phyloP scores from a whole-genome alignment of 2,329 filamentous ascomycete species.

The Tolypocladium ophioglossoides region DNA sequence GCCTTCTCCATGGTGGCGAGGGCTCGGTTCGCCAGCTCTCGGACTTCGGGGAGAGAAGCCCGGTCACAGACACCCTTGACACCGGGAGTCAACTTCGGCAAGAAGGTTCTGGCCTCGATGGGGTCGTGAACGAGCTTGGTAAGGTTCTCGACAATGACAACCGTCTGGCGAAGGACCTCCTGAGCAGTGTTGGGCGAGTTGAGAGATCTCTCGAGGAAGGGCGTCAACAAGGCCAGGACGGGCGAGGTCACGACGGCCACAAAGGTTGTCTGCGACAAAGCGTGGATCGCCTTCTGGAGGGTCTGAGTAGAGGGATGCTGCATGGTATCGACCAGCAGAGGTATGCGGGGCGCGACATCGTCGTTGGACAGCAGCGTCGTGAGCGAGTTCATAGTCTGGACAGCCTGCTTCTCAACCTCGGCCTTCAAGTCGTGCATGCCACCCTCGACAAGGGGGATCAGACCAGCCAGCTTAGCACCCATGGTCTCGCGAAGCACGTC shows the following conservation, averaged over 20 bases:
- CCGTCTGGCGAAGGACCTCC: conserved; percentile 89
- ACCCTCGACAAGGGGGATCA: conserved; percentile 84
- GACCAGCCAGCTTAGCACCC: conserved; percentile 72
- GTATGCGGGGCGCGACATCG: conserved; percentile 86
- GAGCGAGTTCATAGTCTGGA: conserved; percentile 83
- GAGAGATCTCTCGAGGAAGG: conserved; percentile 84
- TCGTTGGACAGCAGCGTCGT: conserved; percentile 91
- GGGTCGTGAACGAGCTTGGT: conserved; percentile 96
- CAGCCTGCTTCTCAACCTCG: conserved; percentile 81
- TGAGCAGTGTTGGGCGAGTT: conserved; percentile 87
- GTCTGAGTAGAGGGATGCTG: conserved; percentile 83
- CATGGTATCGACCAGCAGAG: conserved; percentile 88
- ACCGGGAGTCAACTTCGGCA: conserved; percentile 90
- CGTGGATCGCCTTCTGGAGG: conserved; percentile 92
- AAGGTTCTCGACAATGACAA: conserved; percentile 94
- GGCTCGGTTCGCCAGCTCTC: conserved; percentile 76
- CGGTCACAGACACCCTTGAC: conserved; percentile 80
- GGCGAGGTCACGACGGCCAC: conserved; percentile 93
- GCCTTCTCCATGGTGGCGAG: conserved; percentile 84
- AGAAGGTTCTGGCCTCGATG: conserved; percentile 85
- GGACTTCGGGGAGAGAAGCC: conserved; percentile 88
- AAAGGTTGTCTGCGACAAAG: conserved; percentile 95
- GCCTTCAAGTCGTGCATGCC: conserved; percentile 95
- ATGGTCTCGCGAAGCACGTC: conserved; percentile 83
- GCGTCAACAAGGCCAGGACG: conserved; percentile 86